These are phyloP conservation scores for Penicillium sp. DNA, from an alignment of 2,329 filamentous ascomycete genomes.

Conservation along the genomic window DNA sequence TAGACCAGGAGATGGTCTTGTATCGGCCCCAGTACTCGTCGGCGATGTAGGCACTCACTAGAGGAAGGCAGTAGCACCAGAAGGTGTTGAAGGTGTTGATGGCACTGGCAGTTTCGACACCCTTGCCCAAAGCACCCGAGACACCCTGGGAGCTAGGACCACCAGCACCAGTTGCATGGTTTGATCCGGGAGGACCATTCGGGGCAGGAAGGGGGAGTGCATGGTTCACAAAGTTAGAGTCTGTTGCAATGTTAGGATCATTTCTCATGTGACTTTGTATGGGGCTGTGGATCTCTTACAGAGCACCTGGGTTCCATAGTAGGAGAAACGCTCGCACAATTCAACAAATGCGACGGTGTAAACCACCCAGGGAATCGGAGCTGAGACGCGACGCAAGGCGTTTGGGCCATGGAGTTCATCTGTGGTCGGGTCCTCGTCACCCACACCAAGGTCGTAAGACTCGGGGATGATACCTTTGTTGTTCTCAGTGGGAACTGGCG, in stretches of 20 bases:
- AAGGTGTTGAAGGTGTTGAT: conserved; percentile 58
- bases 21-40: conserved; percentile 70
- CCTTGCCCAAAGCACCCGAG: conserved; percentile 34
- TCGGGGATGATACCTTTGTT: neutral
- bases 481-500: neutral
- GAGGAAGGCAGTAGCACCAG: conserved; percentile 61
- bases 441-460: neutral
- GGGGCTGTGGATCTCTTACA: neutral
- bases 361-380: conserved; percentile 58
- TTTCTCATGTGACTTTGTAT: neutral
- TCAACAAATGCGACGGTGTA: conserved; percentile 72
- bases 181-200: neutral
- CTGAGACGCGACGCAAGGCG: conserved; percentile 29
- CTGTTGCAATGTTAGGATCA: neutral
- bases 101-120: conserved; percentile 51
- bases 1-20: conserved; percentile 67
- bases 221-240: neutral
- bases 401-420: neutral
- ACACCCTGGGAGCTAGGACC: neutral
- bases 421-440: neutral
- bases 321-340: conserved; percentile 72
- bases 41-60: conserved; percentile 61
- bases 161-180: neutral
- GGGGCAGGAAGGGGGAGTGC: neutral
- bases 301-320: conserved; percentile 59